Evolutionary conservation across 495 filamentous ascomycete genomes (phyloP).

Genomic region (Podospora comata): DNA sequence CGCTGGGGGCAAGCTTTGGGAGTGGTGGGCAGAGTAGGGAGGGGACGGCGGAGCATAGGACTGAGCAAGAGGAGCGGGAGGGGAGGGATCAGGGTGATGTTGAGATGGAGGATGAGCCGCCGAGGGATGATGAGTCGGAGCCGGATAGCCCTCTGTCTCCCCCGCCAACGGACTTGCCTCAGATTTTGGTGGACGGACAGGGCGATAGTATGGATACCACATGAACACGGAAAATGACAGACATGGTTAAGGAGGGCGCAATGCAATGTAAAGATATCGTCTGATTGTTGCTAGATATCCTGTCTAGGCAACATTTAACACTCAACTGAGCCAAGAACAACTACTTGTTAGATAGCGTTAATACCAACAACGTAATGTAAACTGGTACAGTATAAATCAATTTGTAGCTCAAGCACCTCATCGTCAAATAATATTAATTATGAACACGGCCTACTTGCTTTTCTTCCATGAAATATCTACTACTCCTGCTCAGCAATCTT

Average conservation of each 20-base stretch:
- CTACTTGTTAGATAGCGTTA: neutral
- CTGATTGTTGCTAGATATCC: neutral
- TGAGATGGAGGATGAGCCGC: conserved; percentile 42
- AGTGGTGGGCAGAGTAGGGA: conserved; percentile 40
- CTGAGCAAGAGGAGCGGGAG: conserved; percentile 56
- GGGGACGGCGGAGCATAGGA: conserved; percentile 17
- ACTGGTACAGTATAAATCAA: neutral
- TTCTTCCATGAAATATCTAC: neutral
- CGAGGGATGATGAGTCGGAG: conserved; percentile 41
- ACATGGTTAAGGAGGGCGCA: neutral
- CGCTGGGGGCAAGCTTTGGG: conserved; percentile 44
- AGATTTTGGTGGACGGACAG: conserved; percentile 52
- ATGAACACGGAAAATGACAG: conserved; percentile 4
- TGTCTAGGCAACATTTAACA: neutral
- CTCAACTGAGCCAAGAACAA: neutral
- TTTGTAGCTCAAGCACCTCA: neutral
- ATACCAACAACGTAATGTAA: neutral
- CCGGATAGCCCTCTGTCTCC: conserved; percentile 32
- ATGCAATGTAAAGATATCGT: neutral
- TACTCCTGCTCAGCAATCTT: conserved; percentile 31
- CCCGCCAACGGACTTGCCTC: conserved; percentile 44
- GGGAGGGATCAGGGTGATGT: conserved; percentile 55
- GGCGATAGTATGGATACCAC: conserved; percentile 72
- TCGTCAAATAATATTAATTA: neutral
- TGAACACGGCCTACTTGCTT: neutral